These are phyloP conservation scores for Cyclostephanos tholiformis DNA, from an alignment of 108 stramenopile genomes.

Conservation along the genomic window DNA sequence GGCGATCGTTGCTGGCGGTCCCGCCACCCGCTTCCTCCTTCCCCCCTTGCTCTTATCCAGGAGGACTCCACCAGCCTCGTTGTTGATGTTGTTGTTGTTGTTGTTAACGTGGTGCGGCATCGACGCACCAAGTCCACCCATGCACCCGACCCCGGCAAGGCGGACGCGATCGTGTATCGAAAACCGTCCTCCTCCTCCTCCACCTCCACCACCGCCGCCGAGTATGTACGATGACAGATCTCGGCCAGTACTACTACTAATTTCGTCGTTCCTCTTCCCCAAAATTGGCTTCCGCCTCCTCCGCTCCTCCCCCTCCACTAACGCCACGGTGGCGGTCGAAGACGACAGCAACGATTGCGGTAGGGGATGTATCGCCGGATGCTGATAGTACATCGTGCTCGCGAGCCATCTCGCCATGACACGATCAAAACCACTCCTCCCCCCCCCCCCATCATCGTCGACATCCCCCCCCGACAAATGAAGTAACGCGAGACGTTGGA, in stretches of 20 bases:
- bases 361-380: slow-evolving; percentile 50
- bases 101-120: not conserved
- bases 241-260: not conserved
- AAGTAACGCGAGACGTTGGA: slow-evolving; percentile 31
- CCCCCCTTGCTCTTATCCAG: not conserved
- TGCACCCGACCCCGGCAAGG: slow-evolving; percentile 27
- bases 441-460: not conserved
- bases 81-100: not conserved
- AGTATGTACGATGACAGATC: slow-evolving; percentile 28
- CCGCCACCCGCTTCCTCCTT: not conserved
- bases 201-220: not conserved
- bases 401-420: slow-evolving; percentile 40
- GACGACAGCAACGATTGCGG: slow-evolving; percentile 23
- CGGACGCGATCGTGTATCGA: slow-evolving; percentile 37
- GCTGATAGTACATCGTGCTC: slow-evolving; percentile 50
- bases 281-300: not conserved
- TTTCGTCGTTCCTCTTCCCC: not conserved
- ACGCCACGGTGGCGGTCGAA: not conserved
- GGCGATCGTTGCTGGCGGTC: slow-evolving; percentile 2
- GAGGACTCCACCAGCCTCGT: not conserved
- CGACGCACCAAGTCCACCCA: slow-evolving; percentile 42
- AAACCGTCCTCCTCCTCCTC: slow-evolving; percentile 3
- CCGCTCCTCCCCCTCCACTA: not conserved
- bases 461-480: slow-evolving; percentile 14
- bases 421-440: slow-evolving; percentile 21